phyloP scores from a whole-genome alignment of 73 alveolate species.

The Paramecium sexaurelia region DNA sequence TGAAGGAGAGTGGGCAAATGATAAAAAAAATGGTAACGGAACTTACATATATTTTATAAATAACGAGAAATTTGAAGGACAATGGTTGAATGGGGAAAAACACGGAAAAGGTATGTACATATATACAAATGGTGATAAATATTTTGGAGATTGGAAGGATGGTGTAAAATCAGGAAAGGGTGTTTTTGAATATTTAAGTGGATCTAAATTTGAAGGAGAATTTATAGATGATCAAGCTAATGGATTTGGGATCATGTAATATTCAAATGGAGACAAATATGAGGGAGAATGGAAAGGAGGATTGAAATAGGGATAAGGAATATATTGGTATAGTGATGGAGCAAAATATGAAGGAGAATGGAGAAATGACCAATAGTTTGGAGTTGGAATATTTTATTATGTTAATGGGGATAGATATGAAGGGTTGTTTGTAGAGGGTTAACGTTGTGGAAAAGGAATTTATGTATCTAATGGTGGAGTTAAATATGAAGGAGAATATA shows the following conservation, averaged over 20 bases:
- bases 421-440: slow-evolving; percentile 67
- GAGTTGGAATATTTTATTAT: slow-evolving; percentile 39
- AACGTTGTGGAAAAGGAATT: slow-evolving; percentile 71
- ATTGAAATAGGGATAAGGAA: slow-evolving; percentile 71
- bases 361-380: slow-evolving; percentile 55
- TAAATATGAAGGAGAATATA: slow-evolving; percentile 75
- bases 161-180: slow-evolving; percentile 82
- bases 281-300: slow-evolving; percentile 72
- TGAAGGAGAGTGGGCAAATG: slow-evolving; percentile 92
- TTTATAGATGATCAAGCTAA: slow-evolving; percentile 18
- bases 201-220: slow-evolving; percentile 29
- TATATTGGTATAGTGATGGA: slow-evolving; percentile 60
- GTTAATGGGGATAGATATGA: slow-evolving; percentile 64
- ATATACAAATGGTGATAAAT: slow-evolving; percentile 84
- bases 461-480: slow-evolving; percentile 69
- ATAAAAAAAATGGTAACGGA: slow-evolving; percentile 84
- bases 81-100: slow-evolving; percentile 82
- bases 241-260: slow-evolving; percentile 56
- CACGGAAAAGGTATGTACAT: slow-evolving; percentile 90
- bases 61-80: slow-evolving; percentile 85
- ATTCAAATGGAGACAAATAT: slow-evolving; percentile 61
- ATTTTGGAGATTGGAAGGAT: slow-evolving; percentile 96
- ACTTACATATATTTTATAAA: slow-evolving; percentile 77
- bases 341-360: slow-evolving; percentile 65
- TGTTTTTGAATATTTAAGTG: slow-evolving; percentile 13